Evolutionary conservation across 169 alveolate species (phyloP).

Genomic region (Perkinsus olseni): DNA sequence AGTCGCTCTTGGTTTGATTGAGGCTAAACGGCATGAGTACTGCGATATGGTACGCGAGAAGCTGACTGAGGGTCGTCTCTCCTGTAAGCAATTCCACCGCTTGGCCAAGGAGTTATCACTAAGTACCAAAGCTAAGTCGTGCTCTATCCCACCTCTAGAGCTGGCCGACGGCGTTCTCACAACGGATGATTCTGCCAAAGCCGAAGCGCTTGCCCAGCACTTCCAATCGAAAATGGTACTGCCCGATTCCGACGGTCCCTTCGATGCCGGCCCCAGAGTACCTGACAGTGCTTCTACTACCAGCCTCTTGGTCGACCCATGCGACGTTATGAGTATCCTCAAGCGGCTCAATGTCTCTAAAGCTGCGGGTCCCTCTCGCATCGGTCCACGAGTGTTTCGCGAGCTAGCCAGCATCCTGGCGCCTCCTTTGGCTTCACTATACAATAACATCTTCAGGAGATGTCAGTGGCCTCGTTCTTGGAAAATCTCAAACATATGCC

Average conservation of each 20-base stretch:
- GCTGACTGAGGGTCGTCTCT: not conserved
- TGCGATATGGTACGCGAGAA: not conserved
- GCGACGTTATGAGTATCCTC: not conserved
- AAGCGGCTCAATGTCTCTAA: not conserved
- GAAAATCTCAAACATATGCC: not conserved
- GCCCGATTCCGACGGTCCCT: not conserved
- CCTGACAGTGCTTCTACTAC: not conserved
- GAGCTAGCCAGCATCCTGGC: not conserved
- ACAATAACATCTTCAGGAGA: not conserved
- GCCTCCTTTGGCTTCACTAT: not conserved
- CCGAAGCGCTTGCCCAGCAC: not conserved
- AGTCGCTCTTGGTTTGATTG: not conserved
- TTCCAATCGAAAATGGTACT: not conserved
- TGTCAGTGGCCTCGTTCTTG: not conserved
- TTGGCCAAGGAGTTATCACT: not conserved
- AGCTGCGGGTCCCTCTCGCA: not conserved
- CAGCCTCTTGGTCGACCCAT: not conserved
- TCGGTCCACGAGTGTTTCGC: not conserved
- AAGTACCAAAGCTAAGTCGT: not conserved
- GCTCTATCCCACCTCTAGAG: not conserved
- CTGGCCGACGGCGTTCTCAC: not conserved
- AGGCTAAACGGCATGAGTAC: not conserved
- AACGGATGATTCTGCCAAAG: not conserved
- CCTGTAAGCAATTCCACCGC: not conserved
- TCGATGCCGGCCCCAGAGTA: not conserved